These are phyloP conservation scores for Epichloe brachyelytri DNA, from an alignment of 2,329 filamentous ascomycete genomes.

Conservation along the genomic window DNA sequence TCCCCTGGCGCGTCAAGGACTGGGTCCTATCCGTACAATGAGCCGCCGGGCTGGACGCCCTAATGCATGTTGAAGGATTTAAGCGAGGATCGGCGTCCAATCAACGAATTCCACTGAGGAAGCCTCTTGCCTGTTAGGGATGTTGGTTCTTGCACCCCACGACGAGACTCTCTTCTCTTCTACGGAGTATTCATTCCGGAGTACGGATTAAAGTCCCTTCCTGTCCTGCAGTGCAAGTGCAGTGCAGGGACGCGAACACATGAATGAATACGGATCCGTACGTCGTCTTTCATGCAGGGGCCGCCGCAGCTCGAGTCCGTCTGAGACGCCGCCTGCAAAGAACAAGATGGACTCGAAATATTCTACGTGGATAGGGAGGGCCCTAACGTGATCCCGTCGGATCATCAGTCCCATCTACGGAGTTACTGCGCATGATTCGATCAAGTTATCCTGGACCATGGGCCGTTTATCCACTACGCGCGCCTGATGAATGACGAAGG, in stretches of 20 bases:
- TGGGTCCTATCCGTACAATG: no score
- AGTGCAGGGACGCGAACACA: no score
- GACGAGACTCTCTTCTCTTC: no score
- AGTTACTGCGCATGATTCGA: no score
- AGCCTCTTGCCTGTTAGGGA: neutral
- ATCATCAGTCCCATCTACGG: neutral
- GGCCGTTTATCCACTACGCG: neutral
- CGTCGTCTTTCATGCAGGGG: no score
- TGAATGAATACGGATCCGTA: no score
- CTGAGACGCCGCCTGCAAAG: neutral
- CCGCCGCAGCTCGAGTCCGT: neutral
- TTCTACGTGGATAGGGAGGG: neutral
- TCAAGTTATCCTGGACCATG: no score
- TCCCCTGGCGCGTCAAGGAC: neutral
- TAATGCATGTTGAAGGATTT: neutral
- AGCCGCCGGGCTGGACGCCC: no score
- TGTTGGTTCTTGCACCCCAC: neutral
- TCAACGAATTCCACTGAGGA: neutral
- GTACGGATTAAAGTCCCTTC: no score
- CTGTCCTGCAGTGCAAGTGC: no score
- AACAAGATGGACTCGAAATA: neutral
- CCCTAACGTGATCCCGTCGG: neutral
- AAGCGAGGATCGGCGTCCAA: slow-evolving; percentile 1
- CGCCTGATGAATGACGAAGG: neutral
- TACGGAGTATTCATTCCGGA: no score